These are phyloP conservation scores for Rhododendron henanense DNA, from an alignment of 148 eudicot genomes.

Conservation along the genomic window DNA sequence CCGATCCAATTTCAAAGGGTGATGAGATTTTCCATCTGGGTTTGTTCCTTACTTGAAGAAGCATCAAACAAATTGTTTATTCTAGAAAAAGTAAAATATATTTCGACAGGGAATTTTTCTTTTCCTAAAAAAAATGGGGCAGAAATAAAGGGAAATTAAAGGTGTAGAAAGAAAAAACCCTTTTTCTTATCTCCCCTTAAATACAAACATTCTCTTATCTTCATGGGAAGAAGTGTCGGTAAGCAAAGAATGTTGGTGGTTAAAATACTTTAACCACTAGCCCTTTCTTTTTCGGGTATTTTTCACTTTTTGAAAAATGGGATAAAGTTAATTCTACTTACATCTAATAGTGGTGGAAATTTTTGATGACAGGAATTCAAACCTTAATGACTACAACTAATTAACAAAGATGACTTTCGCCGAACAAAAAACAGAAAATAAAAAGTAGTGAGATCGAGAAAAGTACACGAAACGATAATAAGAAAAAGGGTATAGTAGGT, in stretches of 20 bases:
- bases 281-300: neutral
- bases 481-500: too few species aligned
- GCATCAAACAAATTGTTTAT: neutral
- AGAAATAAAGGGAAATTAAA: neutral
- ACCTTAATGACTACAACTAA: too few species aligned
- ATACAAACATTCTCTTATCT: neutral
- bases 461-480: too few species aligned
- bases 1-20: neutral
- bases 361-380: too few species aligned
- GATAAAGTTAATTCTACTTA: neutral
- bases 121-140: neutral
- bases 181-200: neutral
- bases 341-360: neutral
- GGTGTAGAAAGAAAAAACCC: neutral
- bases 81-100: neutral
- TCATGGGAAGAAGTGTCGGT: neutral
- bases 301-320: neutral
- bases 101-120: neutral
- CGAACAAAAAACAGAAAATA: too few species aligned
- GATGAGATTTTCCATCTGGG: neutral
- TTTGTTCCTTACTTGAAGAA: constrained; percentile 6
- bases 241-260: neutral
- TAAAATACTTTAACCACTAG: neutral
- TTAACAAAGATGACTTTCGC: too few species aligned
- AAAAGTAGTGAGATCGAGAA: too few species aligned